Evolutionary conservation across 768 basidiomycete genomes (phyloP).

Genomic region (Hygrocybe coccinea): DNA sequence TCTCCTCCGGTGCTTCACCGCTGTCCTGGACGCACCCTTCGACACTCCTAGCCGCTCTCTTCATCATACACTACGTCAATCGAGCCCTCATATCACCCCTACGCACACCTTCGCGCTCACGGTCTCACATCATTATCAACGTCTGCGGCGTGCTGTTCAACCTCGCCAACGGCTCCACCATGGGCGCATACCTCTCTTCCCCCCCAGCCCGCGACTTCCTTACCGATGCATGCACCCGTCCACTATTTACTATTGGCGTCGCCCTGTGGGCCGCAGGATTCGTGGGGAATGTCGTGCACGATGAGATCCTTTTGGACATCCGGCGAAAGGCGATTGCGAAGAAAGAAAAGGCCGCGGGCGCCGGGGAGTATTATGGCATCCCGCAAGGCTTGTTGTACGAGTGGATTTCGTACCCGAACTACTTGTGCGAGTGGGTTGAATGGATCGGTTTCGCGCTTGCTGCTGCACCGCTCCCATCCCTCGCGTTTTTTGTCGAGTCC

Average conservation of each 20-base stretch:
- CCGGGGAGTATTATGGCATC: conserved; percentile 58
- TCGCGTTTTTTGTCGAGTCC: too few relatives aligned
- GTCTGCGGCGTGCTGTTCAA: conserved; percentile 62
- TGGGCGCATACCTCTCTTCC: conserved; percentile 69
- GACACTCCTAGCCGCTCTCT: conserved; percentile 52
- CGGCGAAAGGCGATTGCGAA: conserved; percentile 54
- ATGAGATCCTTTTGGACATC: conserved; percentile 83
- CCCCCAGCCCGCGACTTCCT: conserved; percentile 45
- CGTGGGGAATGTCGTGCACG: conserved; percentile 77
- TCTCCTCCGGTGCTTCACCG: conserved; percentile 33
- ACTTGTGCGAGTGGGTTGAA: conserved; percentile 92
- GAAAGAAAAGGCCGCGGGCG: conserved; percentile 29
- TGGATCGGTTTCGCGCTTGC: conserved; percentile 87
- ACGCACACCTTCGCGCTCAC: conserved; percentile 73
- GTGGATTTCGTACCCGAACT: conserved; percentile 87
- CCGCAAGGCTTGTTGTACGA: conserved; percentile 74
- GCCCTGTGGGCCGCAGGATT: conserved; percentile 68
- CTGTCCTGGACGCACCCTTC: conserved; percentile 28
- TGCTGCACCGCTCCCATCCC: too few relatives aligned
- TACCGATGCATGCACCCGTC: conserved; percentile 25
- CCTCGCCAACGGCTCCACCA: conserved; percentile 59
- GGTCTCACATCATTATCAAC: conserved; percentile 64
- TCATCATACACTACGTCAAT: conserved; percentile 75
- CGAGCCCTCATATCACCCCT: conserved; percentile 77
- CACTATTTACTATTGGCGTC: conserved; percentile 60